Evolutionary conservation across 352 stramenopile species (phyloP), one percentile per base, ranked within the genome.

Genomic region (Globisporangium okanoganense): DNA sequence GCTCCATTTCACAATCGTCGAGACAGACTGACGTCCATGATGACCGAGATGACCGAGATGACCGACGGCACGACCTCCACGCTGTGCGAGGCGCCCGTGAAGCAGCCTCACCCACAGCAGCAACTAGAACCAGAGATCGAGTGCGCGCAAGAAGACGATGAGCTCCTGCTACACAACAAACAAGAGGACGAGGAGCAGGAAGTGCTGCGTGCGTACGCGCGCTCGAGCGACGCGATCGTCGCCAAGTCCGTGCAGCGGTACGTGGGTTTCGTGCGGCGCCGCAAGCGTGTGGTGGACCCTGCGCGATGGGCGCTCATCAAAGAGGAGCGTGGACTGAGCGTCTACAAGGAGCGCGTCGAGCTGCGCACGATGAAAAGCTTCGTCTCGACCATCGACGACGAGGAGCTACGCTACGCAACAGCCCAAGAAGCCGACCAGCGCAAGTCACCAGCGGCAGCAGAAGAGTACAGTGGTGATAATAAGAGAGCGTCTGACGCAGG

Each of bases 321-420:
- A 51, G 61, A 62, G 5, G 73, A 75, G 52, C 66, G 76, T 14
- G 78, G 78, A 12, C 56, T 89, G 14, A 69, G 74, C 35, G 56
- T 89, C 16, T 89, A 83, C 72, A 74, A 75, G 47, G 77, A 89
- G 63, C 74, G 67, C 20, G 62, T 78, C 18, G 73, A 81, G 51
- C 20, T 38, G 22, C 69, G 63, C n/a, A 35, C 27, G 27, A 51
- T 55, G 14, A 47, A 58, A 20, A 69, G 25, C 41, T 40, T 45
- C 20, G 50, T 65, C 20, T 64, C 25, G 14, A 22, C 44, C 14
- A 40, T 29, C 6, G 18, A 27, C 9, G 24, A 24, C 12, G 57
- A 56, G 10, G 36, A 41, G 25, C 25, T 38, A 7, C 7, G n/a
- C 36, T 12, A 24, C 12, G n/a, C 38, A 61, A 27, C 58, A 47